Conservation (phyloP, 352 stramenopile genomes). For the Pythium grandisporangium region DNA sequence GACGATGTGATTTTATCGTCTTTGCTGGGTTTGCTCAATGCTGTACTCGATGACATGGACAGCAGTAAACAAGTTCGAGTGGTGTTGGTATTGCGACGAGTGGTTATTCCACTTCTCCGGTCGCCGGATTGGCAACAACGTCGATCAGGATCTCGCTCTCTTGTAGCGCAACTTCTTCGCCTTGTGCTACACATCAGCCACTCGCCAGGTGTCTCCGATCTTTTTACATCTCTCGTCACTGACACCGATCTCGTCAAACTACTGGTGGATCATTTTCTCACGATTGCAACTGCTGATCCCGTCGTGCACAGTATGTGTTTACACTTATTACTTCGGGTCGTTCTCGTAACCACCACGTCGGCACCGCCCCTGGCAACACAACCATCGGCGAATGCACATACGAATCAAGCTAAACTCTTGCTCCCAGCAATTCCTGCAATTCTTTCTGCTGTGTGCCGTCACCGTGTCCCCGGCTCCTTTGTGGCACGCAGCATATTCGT, state of each 20-base stretch:
- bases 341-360: too few relatives aligned
- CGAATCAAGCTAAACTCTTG: too few relatives aligned
- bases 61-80: slow-evolving; percentile 28
- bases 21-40: slow-evolving; percentile 24
- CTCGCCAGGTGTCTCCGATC: slow-evolving; percentile 26
- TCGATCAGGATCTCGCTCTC: slow-evolving; percentile 12
- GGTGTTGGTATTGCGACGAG: slow-evolving; percentile 38
- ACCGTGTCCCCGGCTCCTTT: slow-evolving; percentile 47
- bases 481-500: slow-evolving; percentile 29
- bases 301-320: too few relatives aligned
- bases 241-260: slow-evolving; percentile 41
- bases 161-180: slow-evolving; percentile 25
- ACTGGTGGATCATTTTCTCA: neutral
- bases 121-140: neutral
- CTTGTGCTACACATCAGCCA: slow-evolving; percentile 38
- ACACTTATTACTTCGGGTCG: too few relatives aligned
- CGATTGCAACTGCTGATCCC: too few relatives aligned
- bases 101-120: slow-evolving; percentile 32
- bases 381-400: too few relatives aligned
- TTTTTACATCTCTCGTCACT: slow-evolving; percentile 49
- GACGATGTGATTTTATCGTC: slow-evolving; percentile 48
- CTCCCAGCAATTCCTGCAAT: too few relatives aligned
- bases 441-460: slow-evolving; percentile 33
- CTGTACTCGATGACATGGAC: slow-evolving; percentile 24
- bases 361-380: too few relatives aligned